Base-by-base conservation (phyloP, 2,329 filamentous ascomycete genomes). In the Fusarium domesticum region DNA sequence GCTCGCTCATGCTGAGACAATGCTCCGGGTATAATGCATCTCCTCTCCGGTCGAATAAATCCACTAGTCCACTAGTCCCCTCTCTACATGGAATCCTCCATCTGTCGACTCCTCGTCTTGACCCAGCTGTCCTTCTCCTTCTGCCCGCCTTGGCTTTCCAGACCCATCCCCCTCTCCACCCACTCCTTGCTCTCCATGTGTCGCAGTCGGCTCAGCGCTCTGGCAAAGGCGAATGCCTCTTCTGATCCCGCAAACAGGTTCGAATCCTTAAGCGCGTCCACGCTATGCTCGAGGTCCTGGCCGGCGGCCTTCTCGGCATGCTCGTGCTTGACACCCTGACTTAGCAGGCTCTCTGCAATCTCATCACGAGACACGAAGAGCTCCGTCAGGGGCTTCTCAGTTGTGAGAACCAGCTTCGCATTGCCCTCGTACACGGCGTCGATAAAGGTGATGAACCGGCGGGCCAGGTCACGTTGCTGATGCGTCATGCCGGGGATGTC, bases 171-270 rank as follows among this genome's bases (percentile, higher is more conserved):
- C 12, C 90, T 70, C 70, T 97, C 92, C 3, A 97, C 87, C 93
- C 93, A 98, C 65, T 96, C 87, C 65, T 83, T 81, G 64, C 89
- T 93, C 16, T 90, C 89, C 93, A 98, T 98, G 69, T 97, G 90
- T 42, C 76, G 85, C 49, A 98, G 70, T 43, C 93, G 75, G 42
- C 85, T 91, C 56, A 97, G 67, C 1, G 93, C 93, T 42, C 93
- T 75, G 18, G 90, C 90, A 73, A 98, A 98, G 0, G 93, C 93
- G 71, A 98, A 98, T 0, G 89, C 81, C 70, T 98, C 93, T 71
- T 98, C 93, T 46, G 96, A 93, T 32, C 93, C 93, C 2, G 85
- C 87, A 66, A 98, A 98, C 31, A 97, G 80, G 54, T 80, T 88
- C 33, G 85, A 89, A 54, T 84, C 84, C 72, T 95, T 95, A 58